Evolutionary conservation across 768 basidiomycete genomes (phyloP).

Genomic region (Tricholoma terreum): DNA sequence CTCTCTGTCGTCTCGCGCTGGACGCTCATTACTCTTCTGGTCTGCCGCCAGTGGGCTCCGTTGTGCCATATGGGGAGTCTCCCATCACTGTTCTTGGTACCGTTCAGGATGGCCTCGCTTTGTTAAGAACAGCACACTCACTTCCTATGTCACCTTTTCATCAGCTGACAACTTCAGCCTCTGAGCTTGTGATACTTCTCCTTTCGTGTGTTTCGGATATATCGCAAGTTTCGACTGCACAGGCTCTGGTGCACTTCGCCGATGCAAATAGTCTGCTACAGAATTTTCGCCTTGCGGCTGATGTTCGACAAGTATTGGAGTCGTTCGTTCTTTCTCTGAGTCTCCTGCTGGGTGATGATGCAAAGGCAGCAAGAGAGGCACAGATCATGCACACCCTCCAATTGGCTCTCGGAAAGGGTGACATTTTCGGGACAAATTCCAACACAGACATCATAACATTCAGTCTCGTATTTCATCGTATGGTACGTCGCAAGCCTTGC

Average conservation of each 20-base stretch:
- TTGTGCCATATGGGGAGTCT: slow-evolving; percentile 50
- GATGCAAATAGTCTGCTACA: slow-evolving; percentile 56
- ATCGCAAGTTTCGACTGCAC: slow-evolving; percentile 57
- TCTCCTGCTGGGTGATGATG: slow-evolving; percentile 64
- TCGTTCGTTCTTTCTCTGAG: slow-evolving; percentile 56
- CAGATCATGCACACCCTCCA: slow-evolving; percentile 69
- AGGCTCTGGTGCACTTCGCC: slow-evolving; percentile 47
- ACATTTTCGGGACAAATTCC: slow-evolving; percentile 53
- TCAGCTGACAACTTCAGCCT: slow-evolving; percentile 53
- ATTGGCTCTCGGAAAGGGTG: slow-evolving; percentile 53
- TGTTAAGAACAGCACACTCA: slow-evolving; percentile 56
- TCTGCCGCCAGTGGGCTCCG: slow-evolving; percentile 48
- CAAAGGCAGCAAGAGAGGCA: slow-evolving; percentile 65
- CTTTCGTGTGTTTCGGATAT: slow-evolving; percentile 59
- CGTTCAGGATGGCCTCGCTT: slow-evolving; percentile 57
- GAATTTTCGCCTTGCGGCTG: slow-evolving; percentile 47
- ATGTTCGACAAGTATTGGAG: slow-evolving; percentile 57
- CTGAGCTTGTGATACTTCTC: slow-evolving; percentile 61
- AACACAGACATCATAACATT: slow-evolving; percentile 66
- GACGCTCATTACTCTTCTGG: slow-evolving; percentile 63
- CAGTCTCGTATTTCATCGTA: slow-evolving; percentile 55
- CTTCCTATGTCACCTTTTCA: slow-evolving; percentile 58
- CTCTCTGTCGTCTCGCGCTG: slow-evolving; percentile 63
- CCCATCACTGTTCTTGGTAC: slow-evolving; percentile 48
- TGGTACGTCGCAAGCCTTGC: slow-evolving; percentile 40